Percentiles rank a stretch among this genome's conserved stretches.
Conservation (phyloP, 2,329 filamentous ascomycete genomes). For the Epichloe uncinata region DNA sequence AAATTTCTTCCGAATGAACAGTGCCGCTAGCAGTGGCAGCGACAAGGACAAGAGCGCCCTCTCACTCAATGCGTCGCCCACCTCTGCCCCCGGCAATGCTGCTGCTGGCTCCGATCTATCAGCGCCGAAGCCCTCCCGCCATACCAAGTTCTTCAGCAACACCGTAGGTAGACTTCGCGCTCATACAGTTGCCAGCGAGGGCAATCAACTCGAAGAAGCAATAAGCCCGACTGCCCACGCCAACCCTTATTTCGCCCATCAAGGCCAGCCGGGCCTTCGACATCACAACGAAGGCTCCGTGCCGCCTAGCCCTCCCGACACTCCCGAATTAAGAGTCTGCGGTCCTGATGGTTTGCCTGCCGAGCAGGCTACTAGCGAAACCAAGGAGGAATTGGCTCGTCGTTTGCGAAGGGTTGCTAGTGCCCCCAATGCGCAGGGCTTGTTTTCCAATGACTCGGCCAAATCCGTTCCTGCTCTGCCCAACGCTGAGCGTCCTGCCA, state of each 20-base stretch:
- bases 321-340: constrained; percentile 63
- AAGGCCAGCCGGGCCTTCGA: constrained; percentile 82
- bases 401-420: constrained; percentile 91
- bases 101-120: constrained; percentile 6
- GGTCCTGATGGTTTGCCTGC: constrained; percentile 51
- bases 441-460: constrained; percentile 47
- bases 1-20: constrained; percentile 60
- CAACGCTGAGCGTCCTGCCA: constrained; percentile 58
- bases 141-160: constrained; percentile 78
- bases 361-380: constrained; percentile 58
- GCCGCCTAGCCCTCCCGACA: constrained; percentile 84
- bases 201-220: constrained; percentile 75
- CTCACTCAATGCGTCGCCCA: neutral
- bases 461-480: constrained; percentile 20
- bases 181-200: constrained; percentile 83
- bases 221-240: constrained; percentile 87
- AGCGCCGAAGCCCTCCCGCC: constrained; percentile 53
- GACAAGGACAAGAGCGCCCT: constrained; percentile 20
- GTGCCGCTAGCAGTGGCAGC: constrained; percentile 23
- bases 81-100: constrained; percentile 8
- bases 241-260: constrained; percentile 95
- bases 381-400: constrained; percentile 86
- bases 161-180: constrained; percentile 79
- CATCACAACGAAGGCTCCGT: constrained; percentile 93
- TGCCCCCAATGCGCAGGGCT: constrained; percentile 88